phyloP scores from a whole-genome alignment of 345 rosid genomes.

The Cochlearia excelsa region DNA sequence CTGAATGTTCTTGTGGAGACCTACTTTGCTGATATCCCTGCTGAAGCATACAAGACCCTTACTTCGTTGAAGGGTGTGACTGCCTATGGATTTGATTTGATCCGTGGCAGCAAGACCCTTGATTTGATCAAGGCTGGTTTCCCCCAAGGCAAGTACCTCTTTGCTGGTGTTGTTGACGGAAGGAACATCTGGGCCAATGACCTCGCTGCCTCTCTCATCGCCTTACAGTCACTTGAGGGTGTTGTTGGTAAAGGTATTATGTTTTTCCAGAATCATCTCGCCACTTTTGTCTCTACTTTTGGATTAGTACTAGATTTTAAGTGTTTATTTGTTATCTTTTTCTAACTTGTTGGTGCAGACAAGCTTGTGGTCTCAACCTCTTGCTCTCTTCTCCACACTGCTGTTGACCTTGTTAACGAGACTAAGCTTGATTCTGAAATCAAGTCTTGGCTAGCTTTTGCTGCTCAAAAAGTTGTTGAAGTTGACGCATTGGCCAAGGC shows the following conservation, averaged over 20 bases:
- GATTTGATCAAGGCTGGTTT: slow-evolving; percentile 75
- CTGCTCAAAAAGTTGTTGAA: slow-evolving; percentile 94
- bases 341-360: slow-evolving; percentile 44
- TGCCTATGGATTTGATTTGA: slow-evolving; percentile 66
- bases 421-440: slow-evolving; percentile 73
- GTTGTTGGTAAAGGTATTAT: slow-evolving; percentile 79
- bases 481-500: slow-evolving; percentile 92
- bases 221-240: slow-evolving; percentile 59
- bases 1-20: slow-evolving; percentile 83
- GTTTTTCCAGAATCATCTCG: not conserved
- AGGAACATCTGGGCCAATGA: slow-evolving; percentile 99
- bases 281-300: not conserved
- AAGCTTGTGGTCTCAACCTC: slow-evolving; percentile 94
- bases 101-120: slow-evolving; percentile 80
- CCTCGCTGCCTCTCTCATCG: slow-evolving; percentile 71
- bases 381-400: slow-evolving; percentile 64
- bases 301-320: not conserved
- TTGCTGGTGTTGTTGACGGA: slow-evolving; percentile 40
- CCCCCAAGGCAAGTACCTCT: slow-evolving; percentile 83
- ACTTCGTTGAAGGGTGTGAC: not conserved
- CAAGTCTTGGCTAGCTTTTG: slow-evolving; percentile 97
- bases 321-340: not conserved
- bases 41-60: not conserved
- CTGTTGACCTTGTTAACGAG: not conserved
- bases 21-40: slow-evolving; percentile 86